These are phyloP conservation scores for Amylocystis lapponica DNA, from an alignment of 768 basidiomycete genomes.

Conservation along the genomic window DNA sequence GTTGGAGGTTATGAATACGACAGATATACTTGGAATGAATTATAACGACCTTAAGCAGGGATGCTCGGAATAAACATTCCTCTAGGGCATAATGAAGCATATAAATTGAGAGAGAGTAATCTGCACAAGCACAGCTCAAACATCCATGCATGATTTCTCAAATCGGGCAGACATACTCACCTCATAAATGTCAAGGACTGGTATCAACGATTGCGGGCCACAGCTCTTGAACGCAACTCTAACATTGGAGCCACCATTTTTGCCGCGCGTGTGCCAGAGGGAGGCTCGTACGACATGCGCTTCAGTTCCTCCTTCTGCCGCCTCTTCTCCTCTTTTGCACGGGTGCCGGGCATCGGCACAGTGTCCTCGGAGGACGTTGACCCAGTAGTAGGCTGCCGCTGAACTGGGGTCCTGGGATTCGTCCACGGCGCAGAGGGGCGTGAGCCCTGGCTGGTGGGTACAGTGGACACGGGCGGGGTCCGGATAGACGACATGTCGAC, in stretches of 20 bases:
- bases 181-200: too few species aligned
- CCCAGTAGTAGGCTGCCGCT: not conserved
- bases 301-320: not conserved
- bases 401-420: not conserved
- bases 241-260: not conserved
- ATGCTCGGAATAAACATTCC: too few species aligned
- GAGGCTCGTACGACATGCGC: conserved; percentile 7
- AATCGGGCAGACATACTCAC: not conserved
- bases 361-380: not conserved
- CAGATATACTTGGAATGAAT: not conserved
- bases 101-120: not conserved
- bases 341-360: conserved; percentile 12
- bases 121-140: not conserved
- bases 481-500: not conserved
- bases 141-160: not conserved
- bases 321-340: conserved; percentile 13
- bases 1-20: not conserved
- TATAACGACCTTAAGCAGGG: too few species aligned
- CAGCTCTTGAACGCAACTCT: conserved; percentile 1
- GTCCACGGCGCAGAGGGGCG: not conserved
- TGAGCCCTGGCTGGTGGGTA: not conserved
- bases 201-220: not conserved
- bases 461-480: not conserved
- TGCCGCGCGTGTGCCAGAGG: conserved; percentile 11
- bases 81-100: not conserved